Evolutionary conservation across 192 early-diverging fungal genomes (phyloP), one percentile per base, ranked within the genome.

Genomic region (Backusella australiensis): DNA sequence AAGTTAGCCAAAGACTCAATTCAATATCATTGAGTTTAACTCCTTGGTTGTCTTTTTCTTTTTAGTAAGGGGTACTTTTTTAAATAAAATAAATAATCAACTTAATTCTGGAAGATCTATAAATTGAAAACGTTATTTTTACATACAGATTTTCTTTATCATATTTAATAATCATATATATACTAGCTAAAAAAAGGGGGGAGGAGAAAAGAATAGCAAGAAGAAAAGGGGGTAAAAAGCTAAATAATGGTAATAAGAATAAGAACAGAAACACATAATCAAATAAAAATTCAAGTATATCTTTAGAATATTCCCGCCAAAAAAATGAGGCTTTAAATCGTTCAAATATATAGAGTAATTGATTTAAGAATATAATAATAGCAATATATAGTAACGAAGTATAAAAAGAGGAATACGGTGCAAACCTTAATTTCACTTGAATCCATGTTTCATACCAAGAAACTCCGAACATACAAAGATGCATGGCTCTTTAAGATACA

Each of bases 351-450:
- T 29, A 63, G 21, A 63, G 56, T 63, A 29, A 63, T 63, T 63
- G 56, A 63, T 26, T 26, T 59, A 59, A 59, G 56, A 59, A 59
- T 59, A 59, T 63, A 63, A 63, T 63, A 63, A 63, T 63, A 63
- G 26, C 12, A 63, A 23, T 8, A 63, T 63, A 63, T 63, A 63
- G 56, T 63, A 63, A 63, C 56, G 56, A 63, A 29, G 26, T 23
- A 63, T 23, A 63, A n/a, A 53, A n/a, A 56, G 8, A 3, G 53
- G 7, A 63, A 29, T 63, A 63, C 29, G 56, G 68, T 39, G 38
- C 38, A n/a, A 69, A 69, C 68, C 68, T 69, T 69, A 69, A 69
- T 69, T 63, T 63, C 26, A 63, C 56, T 63, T 63, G 56, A 63
- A 38, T 23, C 68, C 21, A 69, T 41, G 68, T 69, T 69, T 69